Evolutionary conservation across 495 filamentous ascomycete species (phyloP).

Genomic region (Darksidea phi): DNA sequence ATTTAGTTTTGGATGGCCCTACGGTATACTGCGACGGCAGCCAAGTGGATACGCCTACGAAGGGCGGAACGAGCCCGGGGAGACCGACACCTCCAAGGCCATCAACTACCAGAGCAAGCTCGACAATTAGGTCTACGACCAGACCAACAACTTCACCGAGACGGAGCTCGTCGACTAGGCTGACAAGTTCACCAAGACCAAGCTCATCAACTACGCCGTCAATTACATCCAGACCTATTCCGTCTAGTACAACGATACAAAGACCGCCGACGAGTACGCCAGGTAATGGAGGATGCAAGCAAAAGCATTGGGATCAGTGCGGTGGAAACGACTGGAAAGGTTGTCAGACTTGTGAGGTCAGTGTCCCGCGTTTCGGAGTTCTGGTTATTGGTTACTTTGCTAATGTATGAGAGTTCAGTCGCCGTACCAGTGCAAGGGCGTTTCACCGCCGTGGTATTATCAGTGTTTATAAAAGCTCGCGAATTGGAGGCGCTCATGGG

Average conservation of each 20-base stretch:
- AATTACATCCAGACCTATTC: background rate
- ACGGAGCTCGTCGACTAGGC: background rate
- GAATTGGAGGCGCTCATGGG: too few relatives aligned
- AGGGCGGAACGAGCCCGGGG: slow-evolving; percentile 11
- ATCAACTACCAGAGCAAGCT: background rate
- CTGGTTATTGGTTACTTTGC: background rate
- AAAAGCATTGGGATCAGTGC: slow-evolving; percentile 34
- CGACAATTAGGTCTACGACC: slow-evolving; percentile 3
- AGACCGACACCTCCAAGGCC: background rate
- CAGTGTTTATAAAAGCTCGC: slow-evolving; percentile 19
- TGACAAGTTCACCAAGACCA: background rate
- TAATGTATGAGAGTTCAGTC: slow-evolving; percentile 4
- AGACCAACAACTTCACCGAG: background rate
- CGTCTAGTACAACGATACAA: slow-evolving; percentile 5
- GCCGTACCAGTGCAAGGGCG: slow-evolving; percentile 21
- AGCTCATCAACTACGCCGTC: background rate
- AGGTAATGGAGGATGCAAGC: slow-evolving; percentile 19
- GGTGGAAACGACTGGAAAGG: slow-evolving; percentile 33
- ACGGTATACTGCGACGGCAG: slow-evolving; percentile 29
- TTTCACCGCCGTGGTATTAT: slow-evolving; percentile 22
- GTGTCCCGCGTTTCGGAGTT: background rate
- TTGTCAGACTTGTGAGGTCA: slow-evolving; percentile 28
- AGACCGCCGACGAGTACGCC: slow-evolving; percentile 19
- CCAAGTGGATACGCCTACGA: slow-evolving; percentile 23
- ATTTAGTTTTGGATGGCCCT: slow-evolving; percentile 15